A percentile compares a stretch with the other conserved stretches of the same genome.
Conservation (phyloP, 768 basidiomycete genomes). For the Leccinum aurantiacum region DNA sequence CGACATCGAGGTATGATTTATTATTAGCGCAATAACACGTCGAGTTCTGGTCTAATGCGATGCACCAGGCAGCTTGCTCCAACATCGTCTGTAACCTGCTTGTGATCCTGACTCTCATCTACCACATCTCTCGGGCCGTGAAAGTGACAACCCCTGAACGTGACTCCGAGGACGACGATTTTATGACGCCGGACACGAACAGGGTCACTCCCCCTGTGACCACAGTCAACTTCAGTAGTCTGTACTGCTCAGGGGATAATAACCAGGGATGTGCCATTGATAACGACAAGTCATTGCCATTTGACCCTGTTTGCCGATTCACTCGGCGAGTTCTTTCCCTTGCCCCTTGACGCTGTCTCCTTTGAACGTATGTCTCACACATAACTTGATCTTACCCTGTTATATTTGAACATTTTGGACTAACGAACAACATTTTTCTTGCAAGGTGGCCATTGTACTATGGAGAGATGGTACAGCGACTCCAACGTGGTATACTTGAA, state of each 20-base stretch:
- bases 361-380: not conserved
- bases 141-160: not conserved
- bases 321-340: not conserved
- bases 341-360: not conserved
- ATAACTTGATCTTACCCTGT: not conserved
- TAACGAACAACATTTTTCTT: not conserved
- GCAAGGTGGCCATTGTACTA: not conserved
- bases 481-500: not conserved
- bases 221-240: conserved; percentile 9
- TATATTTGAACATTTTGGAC: not conserved
- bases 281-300: not conserved
- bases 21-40: not conserved
- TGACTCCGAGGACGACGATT: conserved; percentile 1
- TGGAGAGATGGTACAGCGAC: not conserved
- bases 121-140: conserved; percentile 9
- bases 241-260: not conserved
- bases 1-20: conserved; percentile 17
- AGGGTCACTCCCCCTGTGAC: conserved; percentile 10
- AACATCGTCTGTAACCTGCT: conserved; percentile 23
- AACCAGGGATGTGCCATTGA: not conserved
- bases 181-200: not conserved
- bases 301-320: not conserved
- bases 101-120: conserved; percentile 16
- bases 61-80: conserved; percentile 11
- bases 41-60: not conserved